Evolutionary conservation across 2,329 filamentous ascomycete genomes (phyloP), one percentile per base, ranked within the genome.

Genomic region (Plectosphaerella cucumerina): DNA sequence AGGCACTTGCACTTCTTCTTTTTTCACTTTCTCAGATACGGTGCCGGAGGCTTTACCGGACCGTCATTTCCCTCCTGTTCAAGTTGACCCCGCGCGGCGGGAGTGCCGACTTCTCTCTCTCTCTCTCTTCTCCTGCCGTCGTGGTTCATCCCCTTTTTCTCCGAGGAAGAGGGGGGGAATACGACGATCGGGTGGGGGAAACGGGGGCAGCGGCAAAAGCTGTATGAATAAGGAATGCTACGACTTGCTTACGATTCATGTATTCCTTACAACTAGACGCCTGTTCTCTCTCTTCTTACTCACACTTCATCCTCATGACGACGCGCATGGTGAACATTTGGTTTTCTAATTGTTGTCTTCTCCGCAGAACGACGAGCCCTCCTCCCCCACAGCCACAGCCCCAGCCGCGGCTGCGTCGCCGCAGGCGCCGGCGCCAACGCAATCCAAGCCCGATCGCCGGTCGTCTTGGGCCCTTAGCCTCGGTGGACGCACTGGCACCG

Each of bases 381-480:
- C 47, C 37, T 47, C 45, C 31, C 21, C 33, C 59, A 52, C 60
- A 52, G 59, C 58, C 10, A 9, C 39, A 42, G 39, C n/a, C n/a
- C 35, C 35, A 39, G 46, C 59, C 65, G 56, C 26, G 26, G 26
- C 26, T 31, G 26, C 26, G 12, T 31, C 26, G 26, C 61, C 65
- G 51, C 59, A 61, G 62, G 65, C 65, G 59, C 67, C 69, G 62
- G 65, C 65, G 59, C 67, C 69, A 59, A 58, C 63, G 58, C 65
- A 65, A 56, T 56, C 56, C 57, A 69, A 71, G 64, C 52, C 60
- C 56, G 69, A 72, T 53, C 69, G 71, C 50, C 71, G 73, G 50
- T 63, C 66, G 46, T 77, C 75, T 21, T 78, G 74, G 75, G 70
- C 68, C 46, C 53, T 75, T 60, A 62, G 63, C 53, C 56, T 70